Base-by-base conservation (phyloP, 768 basidiomycete genomes). In the Tubosaeta sp. region DNA sequence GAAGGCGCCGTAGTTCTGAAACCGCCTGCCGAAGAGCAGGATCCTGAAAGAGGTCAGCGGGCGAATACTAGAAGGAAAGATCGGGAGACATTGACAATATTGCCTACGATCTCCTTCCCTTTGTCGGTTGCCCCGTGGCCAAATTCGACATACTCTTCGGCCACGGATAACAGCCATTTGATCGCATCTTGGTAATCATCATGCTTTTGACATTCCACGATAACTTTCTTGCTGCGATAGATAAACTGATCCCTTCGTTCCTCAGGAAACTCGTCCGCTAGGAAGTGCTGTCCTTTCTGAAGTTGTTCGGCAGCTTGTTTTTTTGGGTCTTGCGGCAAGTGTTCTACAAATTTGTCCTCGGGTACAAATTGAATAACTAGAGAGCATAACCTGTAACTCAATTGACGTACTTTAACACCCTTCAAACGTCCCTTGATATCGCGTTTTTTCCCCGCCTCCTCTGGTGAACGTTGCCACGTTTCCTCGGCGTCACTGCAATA, bases 241-340 rank as follows among this genome's bases (percentile, higher is more conserved):
- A 98, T 88, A 69, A 93, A 96, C 62, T 91, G 91, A 48, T 95
- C 91, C 21, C 91, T 80, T 19, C 95, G 76, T 69, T 94, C 94
- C 59, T 87, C 76, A 0, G 94, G 94, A 77, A 96, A 94, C 34
- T 94, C 89, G 44, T 94, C 90, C 14, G 71, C 70, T 46, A 96
- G 59, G 68, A 90, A 87, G 29, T 83, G 75, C 62, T 81, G 82
- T 22, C 81, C 77, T 14, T 78, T 76, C 41, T 87, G 78, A 39
- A 75, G 44, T 12, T 83, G 73, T 7, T 85, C 79, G 30, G 74
- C 66, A 0, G 73, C 78, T 12, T 63, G 70, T 10, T 84, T 80
- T 53, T 83, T 83, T 55, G 88, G 84, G 56, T 87, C 76, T 45
- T 86, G 78, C 1, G 89, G 84, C 35, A 91, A 73, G 38, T 73